A percentile compares a stretch with the other conserved stretches of the same genome.
These are phyloP conservation scores for Claviceps pusilla DNA, from an alignment of 2,329 filamentous ascomycete genomes.

Conservation along the genomic window DNA sequence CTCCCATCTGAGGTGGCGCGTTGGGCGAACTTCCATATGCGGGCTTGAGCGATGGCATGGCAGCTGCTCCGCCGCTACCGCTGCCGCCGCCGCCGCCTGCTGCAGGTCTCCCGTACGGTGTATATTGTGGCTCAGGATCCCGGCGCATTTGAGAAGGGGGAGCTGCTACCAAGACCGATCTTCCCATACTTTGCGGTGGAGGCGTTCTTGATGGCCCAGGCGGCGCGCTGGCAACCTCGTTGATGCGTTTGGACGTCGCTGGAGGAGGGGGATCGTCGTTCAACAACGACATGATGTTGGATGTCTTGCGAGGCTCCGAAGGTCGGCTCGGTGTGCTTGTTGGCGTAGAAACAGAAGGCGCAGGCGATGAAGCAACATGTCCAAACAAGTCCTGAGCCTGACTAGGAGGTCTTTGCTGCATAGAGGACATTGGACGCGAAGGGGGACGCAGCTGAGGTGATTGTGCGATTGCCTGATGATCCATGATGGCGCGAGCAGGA, in stretches of 20 bases:
- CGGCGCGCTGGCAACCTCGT: slow-evolving; percentile 27
- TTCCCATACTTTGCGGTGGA: slow-evolving; percentile 31
- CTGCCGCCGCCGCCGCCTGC: slow-evolving; percentile 8
- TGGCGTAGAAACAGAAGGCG: slow-evolving; percentile 4
- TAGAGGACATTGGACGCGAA: slow-evolving; percentile 23
- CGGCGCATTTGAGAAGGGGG: slow-evolving; percentile 29
- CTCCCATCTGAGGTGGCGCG: slow-evolving; percentile 30
- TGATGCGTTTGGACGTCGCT: slow-evolving; percentile 35
- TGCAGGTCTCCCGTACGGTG: slow-evolving; percentile 26
- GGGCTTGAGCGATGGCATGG: slow-evolving; percentile 42
- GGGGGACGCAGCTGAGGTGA: slow-evolving; percentile 26
- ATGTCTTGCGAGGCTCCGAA: slow-evolving; percentile 42
- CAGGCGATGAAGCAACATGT: slow-evolving; percentile 14
- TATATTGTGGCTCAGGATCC: slow-evolving; percentile 33
- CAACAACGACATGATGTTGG: slow-evolving; percentile 47
- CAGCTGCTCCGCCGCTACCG: slow-evolving; percentile 22
- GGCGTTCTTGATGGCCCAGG: slow-evolving; percentile 33
- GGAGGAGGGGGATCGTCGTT: slow-evolving; percentile 46
- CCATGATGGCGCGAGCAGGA: slow-evolving; percentile 25
- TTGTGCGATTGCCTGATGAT: slow-evolving; percentile 22
- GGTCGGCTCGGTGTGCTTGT: slow-evolving; percentile 19
- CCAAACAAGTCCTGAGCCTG: slow-evolving; percentile 18
- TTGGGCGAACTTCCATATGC: slow-evolving; percentile 33
- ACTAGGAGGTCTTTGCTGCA: slow-evolving; percentile 21
- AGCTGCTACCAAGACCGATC: slow-evolving; percentile 20